Percentiles rank a stretch among this genome's conserved stretches.
These are phyloP conservation scores for Kwoniella dendrophila DNA, from an alignment of 768 basidiomycete genomes.

Conservation along the genomic window DNA sequence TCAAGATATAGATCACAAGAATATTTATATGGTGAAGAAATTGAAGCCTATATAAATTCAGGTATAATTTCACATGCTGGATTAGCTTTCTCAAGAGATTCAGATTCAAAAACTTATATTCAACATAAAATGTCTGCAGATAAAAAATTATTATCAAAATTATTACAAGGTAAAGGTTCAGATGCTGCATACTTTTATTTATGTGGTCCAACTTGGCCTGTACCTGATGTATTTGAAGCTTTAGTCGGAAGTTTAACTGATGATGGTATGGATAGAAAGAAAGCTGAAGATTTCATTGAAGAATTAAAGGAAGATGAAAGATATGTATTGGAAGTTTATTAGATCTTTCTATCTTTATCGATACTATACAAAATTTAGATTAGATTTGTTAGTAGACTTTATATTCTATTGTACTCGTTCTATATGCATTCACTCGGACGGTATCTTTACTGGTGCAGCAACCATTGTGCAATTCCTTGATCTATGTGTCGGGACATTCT, in stretches of 20 bases:
- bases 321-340: constrained; percentile 86
- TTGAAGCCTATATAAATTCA: constrained; percentile 87
- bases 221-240: constrained; percentile 94
- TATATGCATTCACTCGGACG: too few species aligned
- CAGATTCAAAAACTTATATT: constrained; percentile 91
- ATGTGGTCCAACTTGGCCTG: constrained; percentile 99
- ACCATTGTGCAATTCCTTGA: too few species aligned
- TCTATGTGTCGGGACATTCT: too few species aligned
- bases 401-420: too few species aligned
- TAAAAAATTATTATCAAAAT: constrained; percentile 70
- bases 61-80: constrained; percentile 85
- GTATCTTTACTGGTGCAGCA: too few species aligned
- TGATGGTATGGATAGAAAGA: constrained; percentile 66
- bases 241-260: constrained; percentile 77
- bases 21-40: constrained; percentile 78
- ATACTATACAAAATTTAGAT: too few species aligned
- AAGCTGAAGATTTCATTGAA: constrained; percentile 82
- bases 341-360: too few species aligned
- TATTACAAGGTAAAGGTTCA: constrained; percentile 64
- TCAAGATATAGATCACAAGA: constrained; percentile 93
- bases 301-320: constrained; percentile 84
- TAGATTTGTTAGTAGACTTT: too few species aligned
- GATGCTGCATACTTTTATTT: constrained; percentile 74
- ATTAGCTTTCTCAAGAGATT: constrained; percentile 94
- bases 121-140: constrained; percentile 98